Evolutionary conservation across 2,329 filamentous ascomycete genomes (phyloP).

Genomic region (Nemania serpens): DNA sequence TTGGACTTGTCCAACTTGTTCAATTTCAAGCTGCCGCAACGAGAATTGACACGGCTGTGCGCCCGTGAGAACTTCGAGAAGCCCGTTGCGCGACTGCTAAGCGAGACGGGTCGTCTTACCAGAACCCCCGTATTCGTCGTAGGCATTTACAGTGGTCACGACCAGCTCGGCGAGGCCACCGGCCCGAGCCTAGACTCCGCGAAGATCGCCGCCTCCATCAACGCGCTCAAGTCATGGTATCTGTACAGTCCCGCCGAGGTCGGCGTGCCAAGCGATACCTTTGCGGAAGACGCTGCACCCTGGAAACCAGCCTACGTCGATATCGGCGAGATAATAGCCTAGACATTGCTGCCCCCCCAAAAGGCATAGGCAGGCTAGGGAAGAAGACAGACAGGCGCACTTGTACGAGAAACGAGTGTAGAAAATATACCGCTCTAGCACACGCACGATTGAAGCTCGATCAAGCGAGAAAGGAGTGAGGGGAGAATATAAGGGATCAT

Average conservation of each 20-base stretch:
- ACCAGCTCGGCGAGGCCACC: slow-evolving; percentile 91
- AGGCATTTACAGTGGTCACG: slow-evolving; percentile 87
- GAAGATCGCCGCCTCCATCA: slow-evolving; percentile 78
- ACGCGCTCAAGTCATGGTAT: slow-evolving; percentile 92
- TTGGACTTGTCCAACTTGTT: slow-evolving; percentile 80
- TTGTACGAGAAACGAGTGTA: slow-evolving; percentile 18
- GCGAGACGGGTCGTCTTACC: slow-evolving; percentile 85
- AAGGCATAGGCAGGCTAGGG: background rate
- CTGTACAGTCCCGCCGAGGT: slow-evolving; percentile 80
- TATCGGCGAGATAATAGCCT: slow-evolving; percentile 69
- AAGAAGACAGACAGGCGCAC: slow-evolving; percentile 5
- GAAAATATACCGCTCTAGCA: slow-evolving; percentile 12
- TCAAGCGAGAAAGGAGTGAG: background rate
- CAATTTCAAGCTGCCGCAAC: slow-evolving; percentile 79
- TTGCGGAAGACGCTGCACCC: slow-evolving; percentile 61
- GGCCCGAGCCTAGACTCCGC: slow-evolving; percentile 79
- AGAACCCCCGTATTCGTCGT: slow-evolving; percentile 91
- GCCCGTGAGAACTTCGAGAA: slow-evolving; percentile 85
- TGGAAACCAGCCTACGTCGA: slow-evolving; percentile 74
- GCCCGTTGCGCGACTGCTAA: slow-evolving; percentile 84
- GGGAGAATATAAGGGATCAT: background rate
- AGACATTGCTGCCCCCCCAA: background rate
- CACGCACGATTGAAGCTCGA: slow-evolving; percentile 16
- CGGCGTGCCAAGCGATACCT: slow-evolving; percentile 71
- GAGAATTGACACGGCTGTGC: slow-evolving; percentile 83